Evolutionary conservation across 2,329 filamentous ascomycete genomes (phyloP), one percentile per base, ranked within the genome.

Genomic region (Magnaporthiopsis rhizophila): DNA sequence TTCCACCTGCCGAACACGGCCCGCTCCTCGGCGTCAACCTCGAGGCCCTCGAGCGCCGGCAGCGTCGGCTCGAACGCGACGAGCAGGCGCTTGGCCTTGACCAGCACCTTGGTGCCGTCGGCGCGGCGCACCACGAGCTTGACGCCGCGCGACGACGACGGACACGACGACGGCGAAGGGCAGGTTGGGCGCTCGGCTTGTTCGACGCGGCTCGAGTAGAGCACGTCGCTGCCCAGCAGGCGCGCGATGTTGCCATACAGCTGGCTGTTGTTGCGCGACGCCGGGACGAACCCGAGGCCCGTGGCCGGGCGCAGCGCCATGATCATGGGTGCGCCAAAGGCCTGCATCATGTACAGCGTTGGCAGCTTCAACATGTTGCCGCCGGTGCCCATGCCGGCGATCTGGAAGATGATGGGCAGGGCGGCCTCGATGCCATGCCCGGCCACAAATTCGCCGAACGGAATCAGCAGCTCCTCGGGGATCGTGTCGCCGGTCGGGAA

Each of bases 301-400:
- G 66, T 67, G 11, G 69, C 73, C 57, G 72, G 68, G 26, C 56
- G 56, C 53, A 79, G 70, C 3, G 71, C 71, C 21, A 73, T 69
- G 1, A 73, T 69, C 66, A 79, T 75, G n/a, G 69, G 72, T 12
- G 69, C 71, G 6, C 74, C 74, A 61, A 78, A 76, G 3, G 71
- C 71, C 66, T 81, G 78, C 66, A 83, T 74, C 18, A 81, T 73
- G 67, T 80, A 81, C 8, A 84, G 64, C 0, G 79, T 79, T n/a
- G 77, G 74, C 13, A 74, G 67, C 3, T 74, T 72, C 6, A 79
- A 70, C 53, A 81, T 72, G 66, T 82, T 77, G 21, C 77, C 78
- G 2, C 78, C 78, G 2, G 80, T 67, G 3, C 80, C 81, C 62
- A 81, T 75, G 28, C 76, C 75, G 0, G 75, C 74, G 64, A 76